A percentile compares a stretch with the other conserved stretches of the same genome.
phyloP scores from a whole-genome alignment of 352 stramenopile species.

The Phytophthora pini region DNA sequence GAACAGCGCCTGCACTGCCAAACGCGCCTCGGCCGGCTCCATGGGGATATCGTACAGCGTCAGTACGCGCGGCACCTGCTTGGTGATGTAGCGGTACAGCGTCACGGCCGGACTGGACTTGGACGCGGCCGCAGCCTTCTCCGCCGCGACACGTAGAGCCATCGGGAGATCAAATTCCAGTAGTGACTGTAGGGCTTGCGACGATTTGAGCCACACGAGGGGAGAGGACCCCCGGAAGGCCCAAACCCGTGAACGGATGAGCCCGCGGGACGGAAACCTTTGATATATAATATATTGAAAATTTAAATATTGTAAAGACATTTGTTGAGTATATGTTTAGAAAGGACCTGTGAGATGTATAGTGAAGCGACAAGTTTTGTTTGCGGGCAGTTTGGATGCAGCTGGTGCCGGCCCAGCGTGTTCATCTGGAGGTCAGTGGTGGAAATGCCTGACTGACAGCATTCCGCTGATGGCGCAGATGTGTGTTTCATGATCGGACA shows the following conservation, averaged over 20 bases:
- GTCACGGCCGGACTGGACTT: conserved; percentile 79
- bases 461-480: too few species aligned
- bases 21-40: conserved; percentile 87
- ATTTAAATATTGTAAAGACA: background rate
- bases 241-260: background rate
- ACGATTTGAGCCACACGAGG: conserved; percentile 32
- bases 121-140: conserved; percentile 62
- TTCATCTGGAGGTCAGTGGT: background rate
- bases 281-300: background rate
- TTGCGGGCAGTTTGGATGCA: background rate
- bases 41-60: conserved; percentile 98
- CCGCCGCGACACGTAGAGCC: conserved; percentile 77
- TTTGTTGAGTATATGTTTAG: background rate
- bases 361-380: conserved; percentile 10
- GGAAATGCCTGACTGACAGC: too few species aligned
- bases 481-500: too few species aligned
- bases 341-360: conserved; percentile 7
- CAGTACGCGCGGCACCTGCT: conserved; percentile 95
- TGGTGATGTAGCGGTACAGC: conserved; percentile 90
- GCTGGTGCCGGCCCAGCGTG: background rate
- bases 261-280: too few species aligned
- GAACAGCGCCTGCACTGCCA: conserved; percentile 94
- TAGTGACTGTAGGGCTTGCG: conserved; percentile 7
- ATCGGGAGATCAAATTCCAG: conserved; percentile 37
- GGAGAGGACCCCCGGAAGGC: conserved; percentile 14